Conservation (phyloP, 345 rosid genomes). For the Theobroma cacao region DNA sequence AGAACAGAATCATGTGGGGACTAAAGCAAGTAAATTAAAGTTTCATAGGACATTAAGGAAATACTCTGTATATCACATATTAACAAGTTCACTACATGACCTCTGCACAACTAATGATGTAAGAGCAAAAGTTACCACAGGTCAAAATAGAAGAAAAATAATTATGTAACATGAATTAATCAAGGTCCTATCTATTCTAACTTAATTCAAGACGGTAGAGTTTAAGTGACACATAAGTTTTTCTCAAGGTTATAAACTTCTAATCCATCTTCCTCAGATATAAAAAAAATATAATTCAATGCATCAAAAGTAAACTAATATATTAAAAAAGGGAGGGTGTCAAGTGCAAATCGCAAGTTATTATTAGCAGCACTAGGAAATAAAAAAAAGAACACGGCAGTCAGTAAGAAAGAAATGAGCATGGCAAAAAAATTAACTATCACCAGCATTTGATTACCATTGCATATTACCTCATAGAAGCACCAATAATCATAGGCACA, state of each 20-base stretch:
- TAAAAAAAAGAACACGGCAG: neutral
- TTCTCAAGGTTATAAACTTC: neutral
- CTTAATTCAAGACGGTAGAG: neutral
- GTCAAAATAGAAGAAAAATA: conserved; percentile 1
- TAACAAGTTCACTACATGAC: neutral
- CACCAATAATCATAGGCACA: conserved; percentile 89
- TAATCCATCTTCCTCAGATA: neutral
- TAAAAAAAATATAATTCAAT: no score
- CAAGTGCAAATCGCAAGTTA: neutral
- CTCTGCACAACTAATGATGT: neutral
- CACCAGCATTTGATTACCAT: conserved; percentile 9
- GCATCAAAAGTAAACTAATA: neutral
- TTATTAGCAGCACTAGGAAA: conserved; percentile 1
- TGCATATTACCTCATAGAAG: conserved; percentile 58
- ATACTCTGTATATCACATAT: neutral
- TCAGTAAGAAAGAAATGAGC: no score
- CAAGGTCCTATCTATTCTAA: conserved; percentile 1
- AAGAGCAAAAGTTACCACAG: neutral
- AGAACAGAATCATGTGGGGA: neutral
- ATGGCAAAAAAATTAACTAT: neutral
- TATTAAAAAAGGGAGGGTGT: neutral
- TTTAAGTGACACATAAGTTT: neutral
- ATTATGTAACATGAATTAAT: neutral
- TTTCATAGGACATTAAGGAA: neutral
- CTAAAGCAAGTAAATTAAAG: neutral